A percentile compares a stretch with the other conserved stretches of the same genome.
phyloP scores from a whole-genome alignment of 202 grass and related monocot species.

The Schoenoplectus tabernaemontani region DNA sequence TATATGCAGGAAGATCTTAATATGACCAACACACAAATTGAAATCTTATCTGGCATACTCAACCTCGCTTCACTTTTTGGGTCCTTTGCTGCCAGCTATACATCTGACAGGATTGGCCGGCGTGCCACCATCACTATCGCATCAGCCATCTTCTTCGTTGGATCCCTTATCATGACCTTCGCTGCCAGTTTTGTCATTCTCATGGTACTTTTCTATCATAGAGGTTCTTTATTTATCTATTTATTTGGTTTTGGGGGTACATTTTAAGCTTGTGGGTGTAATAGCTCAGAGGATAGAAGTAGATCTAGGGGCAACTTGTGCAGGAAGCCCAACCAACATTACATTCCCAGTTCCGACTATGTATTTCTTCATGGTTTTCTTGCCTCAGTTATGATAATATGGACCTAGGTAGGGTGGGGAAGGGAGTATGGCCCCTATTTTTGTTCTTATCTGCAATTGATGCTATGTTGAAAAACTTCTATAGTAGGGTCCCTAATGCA shows the following conservation, averaged over 20 bases:
- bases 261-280: background rate
- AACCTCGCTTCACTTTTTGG: slow-evolving; percentile 65
- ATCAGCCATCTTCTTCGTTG: slow-evolving; percentile 66
- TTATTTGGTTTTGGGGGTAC: background rate
- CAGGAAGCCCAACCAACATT: background rate
- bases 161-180: slow-evolving; percentile 57
- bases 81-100: slow-evolving; percentile 55
- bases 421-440: background rate
- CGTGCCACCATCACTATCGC: slow-evolving; percentile 69
- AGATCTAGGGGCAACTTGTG: background rate
- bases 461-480: background rate
- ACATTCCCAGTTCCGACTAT: background rate
- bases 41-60: slow-evolving; percentile 52
- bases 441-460: background rate
- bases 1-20: slow-evolving; percentile 58
- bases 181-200: slow-evolving; percentile 40
- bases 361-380: background rate
- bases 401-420: background rate
- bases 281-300: background rate
- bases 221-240: background rate
- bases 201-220: slow-evolving; percentile 26
- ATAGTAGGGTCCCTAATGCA: background rate
- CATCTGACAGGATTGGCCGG: slow-evolving; percentile 55
- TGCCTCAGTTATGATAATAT: background rate
- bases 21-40: slow-evolving; percentile 60